These are phyloP conservation scores for Nakaseomyces delphensis DNA, from an alignment of 1,139 yeast species.

Conservation along the genomic window DNA sequence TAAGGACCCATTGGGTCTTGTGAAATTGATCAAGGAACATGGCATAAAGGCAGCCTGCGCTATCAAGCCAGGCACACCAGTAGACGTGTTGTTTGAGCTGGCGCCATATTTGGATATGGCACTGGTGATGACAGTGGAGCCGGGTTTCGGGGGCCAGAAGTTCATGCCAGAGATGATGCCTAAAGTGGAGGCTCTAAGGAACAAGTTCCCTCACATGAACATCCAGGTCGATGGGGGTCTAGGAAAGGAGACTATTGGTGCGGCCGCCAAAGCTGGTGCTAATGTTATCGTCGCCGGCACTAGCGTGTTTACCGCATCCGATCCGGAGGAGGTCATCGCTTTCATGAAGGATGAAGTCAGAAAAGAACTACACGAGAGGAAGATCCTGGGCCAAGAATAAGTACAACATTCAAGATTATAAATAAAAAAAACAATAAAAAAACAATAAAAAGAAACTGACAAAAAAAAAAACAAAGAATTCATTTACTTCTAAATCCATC, in stretches of 20 bases:
- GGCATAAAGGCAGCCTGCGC: conserved; percentile 97
- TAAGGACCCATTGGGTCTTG: conserved; percentile 63
- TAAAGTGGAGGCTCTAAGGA: conserved; percentile 71
- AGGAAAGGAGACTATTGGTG: conserved; percentile 71
- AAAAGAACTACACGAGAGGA: conserved; percentile 29
- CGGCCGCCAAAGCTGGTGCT: conserved; percentile 92
- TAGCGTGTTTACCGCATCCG: conserved; percentile 74
- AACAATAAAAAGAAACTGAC: neutral
- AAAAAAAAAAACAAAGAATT: neutral
- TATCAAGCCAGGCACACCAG: conserved; percentile 87
- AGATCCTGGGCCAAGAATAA: conserved; percentile 17
- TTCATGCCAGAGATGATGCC: conserved; percentile 97
- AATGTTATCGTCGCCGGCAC: conserved; percentile 98
- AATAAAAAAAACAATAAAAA: neutral
- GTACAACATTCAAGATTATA: neutral
- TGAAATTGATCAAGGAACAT: conserved; percentile 60
- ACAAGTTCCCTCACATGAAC: conserved; percentile 65
- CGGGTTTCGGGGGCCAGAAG: conserved; percentile 97
- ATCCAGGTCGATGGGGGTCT: conserved; percentile 97
- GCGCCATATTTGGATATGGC: conserved; percentile 84
- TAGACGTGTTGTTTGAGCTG: conserved; percentile 68
- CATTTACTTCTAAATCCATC: neutral
- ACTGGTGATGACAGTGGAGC: conserved; percentile 95
- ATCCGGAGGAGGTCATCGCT: conserved; percentile 65
- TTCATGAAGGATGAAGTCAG: conserved; percentile 57